Evolutionary conservation across 441 rosid species (phyloP).

Genomic region (Bocquillonia castaneifolia): DNA sequence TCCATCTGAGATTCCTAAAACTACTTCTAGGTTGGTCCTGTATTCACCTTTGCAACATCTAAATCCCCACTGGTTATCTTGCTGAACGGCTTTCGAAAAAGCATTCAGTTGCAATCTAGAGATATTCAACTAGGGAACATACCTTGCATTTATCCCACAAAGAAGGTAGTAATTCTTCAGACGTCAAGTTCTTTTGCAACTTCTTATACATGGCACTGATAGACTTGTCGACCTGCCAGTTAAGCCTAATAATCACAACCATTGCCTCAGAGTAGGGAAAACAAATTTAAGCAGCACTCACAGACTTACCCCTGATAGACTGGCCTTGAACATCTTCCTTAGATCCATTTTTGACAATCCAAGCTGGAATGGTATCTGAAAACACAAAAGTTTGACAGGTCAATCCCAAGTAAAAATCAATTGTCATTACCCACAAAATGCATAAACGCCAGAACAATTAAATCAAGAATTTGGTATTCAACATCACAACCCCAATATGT

Average conservation of each 20-base stretch:
- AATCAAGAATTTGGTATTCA: not conserved
- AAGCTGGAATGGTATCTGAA: slow-evolving; percentile 91
- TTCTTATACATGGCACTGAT: slow-evolving; percentile 84
- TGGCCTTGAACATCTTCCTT: slow-evolving; percentile 84
- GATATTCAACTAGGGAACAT: not conserved
- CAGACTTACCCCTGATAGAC: slow-evolving; percentile 81
- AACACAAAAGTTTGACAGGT: not conserved
- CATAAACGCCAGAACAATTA: too few relatives aligned
- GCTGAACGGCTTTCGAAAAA: not conserved
- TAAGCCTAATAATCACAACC: slow-evolving; percentile 10
- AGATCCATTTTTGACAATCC: slow-evolving; percentile 95
- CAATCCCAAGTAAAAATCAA: not conserved
- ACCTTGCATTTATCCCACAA: slow-evolving; percentile 99
- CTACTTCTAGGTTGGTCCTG: not conserved
- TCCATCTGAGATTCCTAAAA: not conserved
- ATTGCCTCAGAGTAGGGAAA: not conserved
- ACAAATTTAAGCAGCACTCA: slow-evolving; percentile 1
- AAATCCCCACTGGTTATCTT: not conserved
- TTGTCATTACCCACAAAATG: not conserved
- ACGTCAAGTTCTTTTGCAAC: slow-evolving; percentile 90
- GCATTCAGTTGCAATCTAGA: not conserved
- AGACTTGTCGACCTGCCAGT: slow-evolving; percentile 77
- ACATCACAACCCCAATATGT: not conserved
- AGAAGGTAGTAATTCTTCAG: slow-evolving; percentile 91
- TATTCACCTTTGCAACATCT: not conserved